phyloP scores from a whole-genome alignment of 495 filamentous ascomycete species.

The Alectoria sarmentosa region DNA sequence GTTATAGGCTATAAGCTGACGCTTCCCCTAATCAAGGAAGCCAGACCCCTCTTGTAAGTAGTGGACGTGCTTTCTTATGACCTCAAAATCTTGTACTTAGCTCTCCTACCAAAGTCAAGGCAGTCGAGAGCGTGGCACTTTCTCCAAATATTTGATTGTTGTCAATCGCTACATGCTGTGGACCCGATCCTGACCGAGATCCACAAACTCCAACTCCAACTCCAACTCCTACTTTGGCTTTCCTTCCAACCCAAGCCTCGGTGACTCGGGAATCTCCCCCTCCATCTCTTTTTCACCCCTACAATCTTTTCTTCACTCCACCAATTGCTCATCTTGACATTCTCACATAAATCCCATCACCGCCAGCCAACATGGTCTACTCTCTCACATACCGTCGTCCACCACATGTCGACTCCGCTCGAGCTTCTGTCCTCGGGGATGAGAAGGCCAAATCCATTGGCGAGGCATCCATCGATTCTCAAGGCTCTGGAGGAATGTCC shows the following conservation, averaged over 20 bases:
- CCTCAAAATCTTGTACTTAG: not conserved
- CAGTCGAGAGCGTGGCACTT: not conserved
- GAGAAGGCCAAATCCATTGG: constrained; percentile 30
- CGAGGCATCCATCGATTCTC: constrained; percentile 24
- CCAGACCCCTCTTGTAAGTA: not conserved
- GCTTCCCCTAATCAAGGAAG: not conserved
- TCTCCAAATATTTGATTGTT: too few species aligned
- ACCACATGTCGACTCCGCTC: constrained; percentile 25
- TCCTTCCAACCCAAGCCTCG: not conserved
- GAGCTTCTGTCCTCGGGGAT: constrained; percentile 24
- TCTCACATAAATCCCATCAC: not conserved
- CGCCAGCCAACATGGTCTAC: constrained; percentile 41
- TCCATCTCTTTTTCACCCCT: not conserved
- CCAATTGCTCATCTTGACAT: not conserved
- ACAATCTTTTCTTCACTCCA: not conserved
- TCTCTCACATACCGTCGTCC: constrained; percentile 43
- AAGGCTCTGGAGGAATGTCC: constrained; percentile 21
- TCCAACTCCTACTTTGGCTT: not conserved
- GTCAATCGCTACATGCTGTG: too few species aligned
- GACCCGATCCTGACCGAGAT: not conserved
- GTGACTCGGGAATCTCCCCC: not conserved
- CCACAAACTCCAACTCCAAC: not conserved
- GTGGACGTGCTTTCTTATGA: not conserved
- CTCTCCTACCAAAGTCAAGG: not conserved
- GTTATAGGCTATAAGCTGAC: too few species aligned